A percentile compares a stretch with the other conserved stretches of the same genome.
These are phyloP conservation scores for Mycena crocata DNA, from an alignment of 768 basidiomycete genomes.

Conservation along the genomic window DNA sequence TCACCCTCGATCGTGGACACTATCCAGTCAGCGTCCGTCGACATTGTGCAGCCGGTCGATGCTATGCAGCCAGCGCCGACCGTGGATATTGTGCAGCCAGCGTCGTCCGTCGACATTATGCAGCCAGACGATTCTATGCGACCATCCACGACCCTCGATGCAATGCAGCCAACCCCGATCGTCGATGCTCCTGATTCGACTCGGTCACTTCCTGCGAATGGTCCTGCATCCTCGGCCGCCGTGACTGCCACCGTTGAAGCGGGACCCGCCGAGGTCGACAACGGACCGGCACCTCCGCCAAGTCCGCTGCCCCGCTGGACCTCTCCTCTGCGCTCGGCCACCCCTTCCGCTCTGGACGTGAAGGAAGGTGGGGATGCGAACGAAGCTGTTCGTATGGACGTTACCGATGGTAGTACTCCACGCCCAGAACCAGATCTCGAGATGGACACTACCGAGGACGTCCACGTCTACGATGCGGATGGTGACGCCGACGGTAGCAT, in stretches of 20 bases:
- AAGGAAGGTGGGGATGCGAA: background rate
- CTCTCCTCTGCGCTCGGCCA: conserved; percentile 14
- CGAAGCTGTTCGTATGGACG: no score
- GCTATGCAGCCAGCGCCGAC: background rate
- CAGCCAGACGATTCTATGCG: no score
- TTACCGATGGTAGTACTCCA: no score
- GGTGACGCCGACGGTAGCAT: background rate
- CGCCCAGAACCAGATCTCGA: background rate
- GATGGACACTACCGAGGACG: background rate
- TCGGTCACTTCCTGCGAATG: background rate
- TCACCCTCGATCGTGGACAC: no score
- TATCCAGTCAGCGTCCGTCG: no score
- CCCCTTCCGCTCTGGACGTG: background rate
- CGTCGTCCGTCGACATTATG: no score
- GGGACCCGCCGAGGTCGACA: background rate
- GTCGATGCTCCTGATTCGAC: background rate
- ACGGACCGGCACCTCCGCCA: background rate
- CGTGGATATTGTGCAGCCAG: background rate
- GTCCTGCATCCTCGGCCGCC: background rate
- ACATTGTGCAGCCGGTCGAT: background rate
- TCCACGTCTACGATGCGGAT: background rate
- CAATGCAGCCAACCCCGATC: background rate
- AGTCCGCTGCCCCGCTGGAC: conserved; percentile 9
- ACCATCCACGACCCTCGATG: background rate
- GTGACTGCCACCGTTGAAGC: background rate